These are phyloP conservation scores for Beauveria scarabaeidicola DNA, from an alignment of 2,329 filamentous ascomycete species.

Conservation along the genomic window DNA sequence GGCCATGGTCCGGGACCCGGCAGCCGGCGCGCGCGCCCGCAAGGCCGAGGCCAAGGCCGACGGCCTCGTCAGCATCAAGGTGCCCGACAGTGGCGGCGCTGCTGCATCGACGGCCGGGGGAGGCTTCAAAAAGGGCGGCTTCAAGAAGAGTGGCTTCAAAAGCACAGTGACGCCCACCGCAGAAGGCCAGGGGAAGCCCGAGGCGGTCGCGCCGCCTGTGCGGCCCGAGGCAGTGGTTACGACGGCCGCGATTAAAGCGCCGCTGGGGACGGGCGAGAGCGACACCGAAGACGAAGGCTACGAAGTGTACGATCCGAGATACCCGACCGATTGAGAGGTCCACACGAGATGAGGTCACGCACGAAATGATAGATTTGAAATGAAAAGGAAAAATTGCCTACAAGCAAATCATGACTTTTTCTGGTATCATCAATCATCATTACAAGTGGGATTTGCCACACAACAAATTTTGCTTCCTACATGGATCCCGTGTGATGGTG, in stretches of 20 bases:
- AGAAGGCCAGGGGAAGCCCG: constrained; percentile 13
- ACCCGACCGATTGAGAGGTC: constrained; percentile 47
- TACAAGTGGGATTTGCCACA: background rate
- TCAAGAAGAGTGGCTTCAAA: constrained; percentile 80
- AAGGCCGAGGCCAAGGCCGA: constrained; percentile 63
- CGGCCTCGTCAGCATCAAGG: constrained; percentile 59
- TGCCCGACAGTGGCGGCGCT: constrained; percentile 31
- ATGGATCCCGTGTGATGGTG: constrained; percentile 8
- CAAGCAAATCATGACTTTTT: background rate
- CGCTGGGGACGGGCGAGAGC: constrained; percentile 34
- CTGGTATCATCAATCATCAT: constrained; percentile 12
- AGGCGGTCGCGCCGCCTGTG: constrained; percentile 31
- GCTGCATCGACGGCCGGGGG: constrained; percentile 22
- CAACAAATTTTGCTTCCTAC: background rate
- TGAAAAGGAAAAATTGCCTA: background rate
- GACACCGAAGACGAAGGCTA: constrained; percentile 65
- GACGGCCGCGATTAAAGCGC: constrained; percentile 17
- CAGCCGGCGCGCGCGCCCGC: constrained; percentile 55
- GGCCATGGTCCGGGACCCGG: constrained; percentile 66
- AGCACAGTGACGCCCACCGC: constrained; percentile 58
- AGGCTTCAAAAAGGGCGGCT: constrained; percentile 60
- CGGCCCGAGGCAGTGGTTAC: constrained; percentile 21
- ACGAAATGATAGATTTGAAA: background rate
- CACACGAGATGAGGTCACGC: background rate
- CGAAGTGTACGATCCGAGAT: constrained; percentile 55